Evolutionary conservation across 1,284 basidiomycete species (phyloP).

Genomic region (Rhizopogon parksii): DNA sequence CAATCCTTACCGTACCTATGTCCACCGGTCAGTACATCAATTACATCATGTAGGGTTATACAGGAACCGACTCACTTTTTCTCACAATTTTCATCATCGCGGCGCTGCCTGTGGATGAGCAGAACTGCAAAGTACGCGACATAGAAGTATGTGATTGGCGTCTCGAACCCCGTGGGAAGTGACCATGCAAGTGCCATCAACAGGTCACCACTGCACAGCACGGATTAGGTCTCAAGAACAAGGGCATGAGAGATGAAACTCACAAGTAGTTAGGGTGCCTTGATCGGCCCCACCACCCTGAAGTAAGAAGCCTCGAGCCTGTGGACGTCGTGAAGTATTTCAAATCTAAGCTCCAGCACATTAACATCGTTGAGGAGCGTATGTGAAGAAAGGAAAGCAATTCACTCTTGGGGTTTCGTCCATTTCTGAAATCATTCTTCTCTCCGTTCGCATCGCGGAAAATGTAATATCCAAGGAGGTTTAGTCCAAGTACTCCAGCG

Average conservation of each 20-base stretch:
- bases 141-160: constrained; percentile 97
- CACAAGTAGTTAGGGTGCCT: constrained; percentile 92
- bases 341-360: constrained; percentile 47
- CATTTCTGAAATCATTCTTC: constrained; percentile 94
- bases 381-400: neutral
- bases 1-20: constrained; percentile 80
- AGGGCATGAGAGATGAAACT: constrained; percentile 23
- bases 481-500: constrained; percentile 58
- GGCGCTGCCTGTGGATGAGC: constrained; percentile 82
- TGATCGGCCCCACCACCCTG: constrained; percentile 96
- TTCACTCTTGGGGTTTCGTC: constrained; percentile 85
- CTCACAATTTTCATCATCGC: constrained; percentile 91
- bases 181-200: constrained; percentile 94
- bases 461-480: constrained; percentile 83
- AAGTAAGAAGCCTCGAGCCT: constrained; percentile 87
- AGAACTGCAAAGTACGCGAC: constrained; percentile 84
- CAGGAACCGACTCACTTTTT: constrained; percentile 56
- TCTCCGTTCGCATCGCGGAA: constrained; percentile 88
- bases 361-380: constrained; percentile 3
- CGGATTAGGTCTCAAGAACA: neutral
- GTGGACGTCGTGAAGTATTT: constrained; percentile 78
- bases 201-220: constrained; percentile 61
- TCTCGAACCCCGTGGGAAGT: constrained; percentile 86
- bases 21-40: neutral
- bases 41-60: neutral